Conservation (phyloP, 2,329 filamentous ascomycete species). For the Orbilia oligospora region DNA sequence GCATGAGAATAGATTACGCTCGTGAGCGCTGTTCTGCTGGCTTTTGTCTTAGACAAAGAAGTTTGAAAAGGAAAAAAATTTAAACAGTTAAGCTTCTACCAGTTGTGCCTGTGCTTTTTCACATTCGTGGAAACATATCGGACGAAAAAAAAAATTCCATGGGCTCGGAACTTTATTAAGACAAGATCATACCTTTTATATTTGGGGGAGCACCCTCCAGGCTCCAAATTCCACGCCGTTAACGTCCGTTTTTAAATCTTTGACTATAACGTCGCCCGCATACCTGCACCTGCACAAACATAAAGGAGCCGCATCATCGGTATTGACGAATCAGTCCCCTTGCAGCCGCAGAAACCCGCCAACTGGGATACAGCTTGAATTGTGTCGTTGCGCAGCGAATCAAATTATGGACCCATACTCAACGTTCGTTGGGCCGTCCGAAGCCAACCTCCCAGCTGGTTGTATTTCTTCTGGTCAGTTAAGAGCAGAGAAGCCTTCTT, state of each 20-base stretch:
- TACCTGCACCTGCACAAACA: neutral
- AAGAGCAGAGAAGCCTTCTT: constrained; percentile 1
- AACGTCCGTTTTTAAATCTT: constrained; percentile 11
- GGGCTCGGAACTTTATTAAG: constrained; percentile 43
- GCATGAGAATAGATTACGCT: too few species aligned
- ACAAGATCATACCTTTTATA: constrained; percentile 12
- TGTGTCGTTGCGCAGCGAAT: constrained; percentile 22
- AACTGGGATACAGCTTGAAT: neutral
- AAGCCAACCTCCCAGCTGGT: constrained; percentile 17
- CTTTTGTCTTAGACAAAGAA: constrained; percentile 13
- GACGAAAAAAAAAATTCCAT: constrained; percentile 46
- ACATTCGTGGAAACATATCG: constrained; percentile 54
- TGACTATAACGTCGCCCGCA: constrained; percentile 1
- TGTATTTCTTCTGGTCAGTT: neutral
- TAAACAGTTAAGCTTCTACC: constrained; percentile 14
- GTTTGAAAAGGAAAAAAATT: constrained; percentile 9
- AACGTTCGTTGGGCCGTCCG: constrained; percentile 37
- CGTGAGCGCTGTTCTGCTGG: neutral
- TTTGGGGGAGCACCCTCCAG: neutral
- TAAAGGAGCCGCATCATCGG: constrained; percentile 11
- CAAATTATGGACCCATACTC: constrained; percentile 43
- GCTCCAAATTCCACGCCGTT: neutral
- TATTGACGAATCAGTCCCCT: constrained; percentile 13
- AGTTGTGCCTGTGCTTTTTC: neutral
- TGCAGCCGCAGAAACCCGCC: constrained; percentile 18